Percentiles rank a stretch among this genome's conserved stretches.
phyloP scores from a whole-genome alignment of 2,329 filamentous ascomycete genomes.

The Fusarium sp. region DNA sequence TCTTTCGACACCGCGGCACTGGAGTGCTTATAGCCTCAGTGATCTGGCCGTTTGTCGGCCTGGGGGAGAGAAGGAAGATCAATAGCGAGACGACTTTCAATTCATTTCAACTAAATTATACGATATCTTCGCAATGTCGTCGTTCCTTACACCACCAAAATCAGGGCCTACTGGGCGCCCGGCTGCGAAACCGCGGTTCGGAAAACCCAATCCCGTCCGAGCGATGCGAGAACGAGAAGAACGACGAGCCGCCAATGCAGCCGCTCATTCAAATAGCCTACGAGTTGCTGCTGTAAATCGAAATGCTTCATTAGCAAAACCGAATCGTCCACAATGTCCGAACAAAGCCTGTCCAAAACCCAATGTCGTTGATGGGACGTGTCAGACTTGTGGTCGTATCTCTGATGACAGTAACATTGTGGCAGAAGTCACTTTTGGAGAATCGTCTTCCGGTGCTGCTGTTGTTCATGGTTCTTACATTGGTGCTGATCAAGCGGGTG shows the following conservation, averaged over 20 bases:
- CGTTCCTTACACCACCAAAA: constrained; percentile 54
- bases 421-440: constrained; percentile 89
- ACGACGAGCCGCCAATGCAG: constrained; percentile 50
- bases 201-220: constrained; percentile 57
- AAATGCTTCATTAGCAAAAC: constrained; percentile 44
- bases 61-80: constrained; percentile 13
- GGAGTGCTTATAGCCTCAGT: neutral
- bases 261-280: constrained; percentile 36
- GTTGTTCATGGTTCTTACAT: constrained; percentile 91
- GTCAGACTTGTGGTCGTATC: constrained; percentile 84
- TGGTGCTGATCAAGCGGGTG: constrained; percentile 83
- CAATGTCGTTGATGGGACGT: constrained; percentile 72
- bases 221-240: constrained; percentile 62
- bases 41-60: constrained; percentile 23
- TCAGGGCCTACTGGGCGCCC: constrained; percentile 40
- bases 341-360: constrained; percentile 69
- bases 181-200: constrained; percentile 51
- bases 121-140: constrained; percentile 52
- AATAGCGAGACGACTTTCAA: neutral
- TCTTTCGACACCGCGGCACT: neutral
- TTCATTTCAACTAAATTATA: neutral
- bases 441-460: constrained; percentile 84
- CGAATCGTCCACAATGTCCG: constrained; percentile 58
- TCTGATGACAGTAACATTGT: constrained; percentile 90
- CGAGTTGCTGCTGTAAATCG: constrained; percentile 45